These are phyloP conservation scores for Phytophthora pluvialis DNA, from an alignment of 352 stramenopile genomes.

Conservation along the genomic window DNA sequence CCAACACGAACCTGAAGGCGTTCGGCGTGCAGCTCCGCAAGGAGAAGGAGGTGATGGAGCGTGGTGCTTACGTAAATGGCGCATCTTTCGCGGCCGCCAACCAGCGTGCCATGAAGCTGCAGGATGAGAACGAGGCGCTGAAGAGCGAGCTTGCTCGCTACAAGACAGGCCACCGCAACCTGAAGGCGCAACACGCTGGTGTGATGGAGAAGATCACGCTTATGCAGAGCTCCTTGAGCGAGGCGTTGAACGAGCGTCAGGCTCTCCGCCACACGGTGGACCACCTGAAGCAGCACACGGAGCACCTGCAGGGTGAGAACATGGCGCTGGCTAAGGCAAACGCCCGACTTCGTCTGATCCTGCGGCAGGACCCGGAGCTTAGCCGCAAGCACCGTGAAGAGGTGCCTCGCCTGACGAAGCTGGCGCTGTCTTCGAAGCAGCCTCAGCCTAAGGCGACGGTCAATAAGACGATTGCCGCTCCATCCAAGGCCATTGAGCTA, in stretches of 20 bases:
- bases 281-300: conserved; percentile 75
- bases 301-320: conserved; percentile 84
- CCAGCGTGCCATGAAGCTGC: conserved; percentile 84
- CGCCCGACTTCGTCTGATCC: conserved; percentile 79
- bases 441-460: conserved; percentile 49
- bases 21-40: conserved; percentile 86
- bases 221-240: conserved; percentile 78
- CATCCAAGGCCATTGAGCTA: conserved; percentile 51
- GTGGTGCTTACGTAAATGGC: conserved; percentile 86
- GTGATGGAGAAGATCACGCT: conserved; percentile 85
- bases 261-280: conserved; percentile 77
- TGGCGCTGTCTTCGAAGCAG: conserved; percentile 77
- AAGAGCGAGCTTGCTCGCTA: conserved; percentile 81
- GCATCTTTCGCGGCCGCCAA: conserved; percentile 87
- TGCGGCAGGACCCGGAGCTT: conserved; percentile 85
- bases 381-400: conserved; percentile 88
- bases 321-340: conserved; percentile 86
- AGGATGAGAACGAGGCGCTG: conserved; percentile 83
- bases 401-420: conserved; percentile 83
- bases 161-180: conserved; percentile 84
- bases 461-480: conserved; percentile 44
- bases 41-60: conserved; percentile 91
- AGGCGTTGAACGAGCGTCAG: conserved; percentile 76
- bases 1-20: conserved; percentile 84
- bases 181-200: conserved; percentile 82